Percentiles rank a stretch among this genome's conserved stretches.
Conservation (phyloP, 257 asterid species). For the Leptodermis oblonga region DNA sequence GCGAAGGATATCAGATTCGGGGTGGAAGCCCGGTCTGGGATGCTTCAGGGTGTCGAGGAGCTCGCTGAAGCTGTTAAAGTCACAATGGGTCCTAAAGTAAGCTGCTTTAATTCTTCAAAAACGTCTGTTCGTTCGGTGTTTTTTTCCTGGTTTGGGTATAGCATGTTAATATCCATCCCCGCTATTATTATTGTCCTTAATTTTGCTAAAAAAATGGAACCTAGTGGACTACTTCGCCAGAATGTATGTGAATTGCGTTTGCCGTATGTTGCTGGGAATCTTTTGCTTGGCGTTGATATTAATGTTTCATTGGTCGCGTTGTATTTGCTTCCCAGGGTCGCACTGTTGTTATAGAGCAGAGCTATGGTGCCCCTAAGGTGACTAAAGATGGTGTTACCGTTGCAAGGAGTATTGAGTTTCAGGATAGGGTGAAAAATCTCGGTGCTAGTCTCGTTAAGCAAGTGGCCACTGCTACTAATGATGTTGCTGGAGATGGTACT, state of each 20-base stretch:
- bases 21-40: slow-evolving; percentile 52
- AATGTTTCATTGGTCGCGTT: too few relatives aligned
- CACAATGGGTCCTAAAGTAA: slow-evolving; percentile 66
- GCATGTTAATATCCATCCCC: background rate
- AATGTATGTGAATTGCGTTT: too few relatives aligned
- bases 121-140: background rate
- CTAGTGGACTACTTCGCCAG: too few relatives aligned
- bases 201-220: background rate
- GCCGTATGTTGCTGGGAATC: background rate
- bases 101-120: slow-evolving; percentile 8
- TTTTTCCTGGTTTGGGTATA: background rate
- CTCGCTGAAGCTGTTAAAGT: slow-evolving; percentile 62
- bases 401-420: slow-evolving; percentile 91
- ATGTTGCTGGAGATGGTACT: slow-evolving; percentile 98
- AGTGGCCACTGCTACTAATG: slow-evolving; percentile 97
- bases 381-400: slow-evolving; percentile 99
- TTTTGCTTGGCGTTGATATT: background rate
- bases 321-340: slow-evolving; percentile 83
- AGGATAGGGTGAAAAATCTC: slow-evolving; percentile 76
- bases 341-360: slow-evolving; percentile 91
- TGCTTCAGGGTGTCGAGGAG: slow-evolving; percentile 67
- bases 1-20: slow-evolving; percentile 59
- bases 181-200: background rate
- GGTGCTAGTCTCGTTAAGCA: slow-evolving; percentile 98
- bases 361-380: slow-evolving; percentile 99